Base-by-base conservation (phyloP, 2,329 filamentous ascomycete genomes). In the Monilinia laxa region DNA sequence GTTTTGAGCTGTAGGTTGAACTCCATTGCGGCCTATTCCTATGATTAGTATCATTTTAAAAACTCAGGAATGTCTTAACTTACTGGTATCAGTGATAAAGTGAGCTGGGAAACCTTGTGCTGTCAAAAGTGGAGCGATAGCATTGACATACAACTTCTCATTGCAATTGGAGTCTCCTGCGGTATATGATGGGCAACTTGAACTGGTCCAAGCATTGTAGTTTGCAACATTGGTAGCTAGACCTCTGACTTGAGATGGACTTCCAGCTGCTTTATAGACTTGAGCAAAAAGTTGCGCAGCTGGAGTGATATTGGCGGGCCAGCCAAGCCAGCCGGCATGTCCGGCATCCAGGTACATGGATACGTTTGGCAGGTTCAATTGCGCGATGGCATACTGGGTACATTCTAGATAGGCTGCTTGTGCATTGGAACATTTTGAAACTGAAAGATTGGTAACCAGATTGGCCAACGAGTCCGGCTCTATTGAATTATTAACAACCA, bases 381-480 rank as follows among this genome's bases (percentile, higher is more conserved):
- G 79, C 69, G 79, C 78, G 60, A 87, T 74, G 1, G 85, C 85
- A 73, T 88, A 88, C 47, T 81, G 79, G 45, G 83, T 80, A 68
- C 83, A 80, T 35, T 83, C 81, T 70, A 82, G 80, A 78, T 88
- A 88, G 53, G 82, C 83, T 4, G 78, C 70, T 38, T 83, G 80
- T 28, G 84, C 84, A 69, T 82, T 78, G 63, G 83, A 77, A 77
- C 86, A 88, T 62, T 85, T 83, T 9, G 77, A 68, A 23, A 86
- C 80, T 71, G 80, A 79, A 71, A 82, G 71, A 78, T 88, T 88
- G 74, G 86, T 88, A 53, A 88, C 82, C 71, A 88, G 76, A 77
- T 88, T 89, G 66, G 84, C 85, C 52, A 88, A 79, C 63, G 82
- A 87, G 77, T 88, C 86, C 58, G 86, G 86, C 75, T 89, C 86